phyloP scores from a whole-genome alignment of 2,329 filamentous ascomycete species.

The Nemania sp. region DNA sequence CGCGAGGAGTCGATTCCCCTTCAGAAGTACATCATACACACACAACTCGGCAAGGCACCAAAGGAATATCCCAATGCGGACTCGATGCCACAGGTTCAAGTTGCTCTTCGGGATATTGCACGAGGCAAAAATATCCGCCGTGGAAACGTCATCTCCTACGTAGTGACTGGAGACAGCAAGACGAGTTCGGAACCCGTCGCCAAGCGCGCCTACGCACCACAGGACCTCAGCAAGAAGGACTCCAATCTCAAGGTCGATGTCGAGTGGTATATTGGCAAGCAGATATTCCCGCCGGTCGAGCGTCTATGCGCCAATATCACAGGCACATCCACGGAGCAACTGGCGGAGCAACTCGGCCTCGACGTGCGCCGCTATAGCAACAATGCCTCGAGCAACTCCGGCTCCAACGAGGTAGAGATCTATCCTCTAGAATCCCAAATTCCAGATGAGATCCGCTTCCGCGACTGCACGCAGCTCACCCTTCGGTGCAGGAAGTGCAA shows the following conservation, averaged over 20 bases:
- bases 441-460: slow-evolving; percentile 87
- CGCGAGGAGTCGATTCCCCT: slow-evolving; percentile 74
- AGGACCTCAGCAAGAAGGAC: slow-evolving; percentile 80
- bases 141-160: slow-evolving; percentile 94
- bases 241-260: slow-evolving; percentile 81
- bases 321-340: slow-evolving; percentile 85
- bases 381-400: slow-evolving; percentile 51
- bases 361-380: slow-evolving; percentile 87
- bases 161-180: slow-evolving; percentile 78
- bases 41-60: slow-evolving; percentile 92
- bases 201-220: slow-evolving; percentile 85
- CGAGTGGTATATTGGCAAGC: slow-evolving; percentile 98
- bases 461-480: slow-evolving; percentile 74
- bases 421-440: slow-evolving; percentile 94
- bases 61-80: slow-evolving; percentile 93
- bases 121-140: slow-evolving; percentile 87
- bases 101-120: slow-evolving; percentile 84
- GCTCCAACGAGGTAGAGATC: slow-evolving; percentile 69
- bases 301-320: slow-evolving; percentile 94
- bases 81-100: slow-evolving; percentile 96
- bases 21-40: slow-evolving; percentile 96
- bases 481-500: slow-evolving; percentile 85
- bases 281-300: slow-evolving; percentile 97
- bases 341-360: slow-evolving; percentile 92
- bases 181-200: slow-evolving; percentile 69